Evolutionary conservation across 129 eudicot species (phyloP).

Genomic region (Centella asiatica): DNA sequence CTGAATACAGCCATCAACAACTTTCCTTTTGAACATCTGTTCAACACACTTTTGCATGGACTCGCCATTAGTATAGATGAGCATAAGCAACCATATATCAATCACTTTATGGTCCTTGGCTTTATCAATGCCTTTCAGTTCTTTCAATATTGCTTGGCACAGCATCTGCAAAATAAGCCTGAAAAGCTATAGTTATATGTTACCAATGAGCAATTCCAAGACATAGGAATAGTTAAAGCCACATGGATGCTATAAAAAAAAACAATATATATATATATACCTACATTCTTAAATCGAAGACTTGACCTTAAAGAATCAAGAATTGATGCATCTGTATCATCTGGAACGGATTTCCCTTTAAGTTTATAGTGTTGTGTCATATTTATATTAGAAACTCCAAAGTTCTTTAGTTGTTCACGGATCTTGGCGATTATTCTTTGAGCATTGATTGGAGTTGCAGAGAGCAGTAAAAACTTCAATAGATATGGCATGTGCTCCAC

Average conservation of each 20-base stretch:
- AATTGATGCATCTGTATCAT: slow-evolving; percentile 54
- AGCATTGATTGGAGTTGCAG: slow-evolving; percentile 53
- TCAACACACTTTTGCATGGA: slow-evolving; percentile 69
- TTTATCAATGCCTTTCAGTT: slow-evolving; percentile 52
- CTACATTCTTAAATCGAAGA: slow-evolving; percentile 65
- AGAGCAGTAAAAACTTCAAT: slow-evolving; percentile 61
- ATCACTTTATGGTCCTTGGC: slow-evolving; percentile 69
- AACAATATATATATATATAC: no score
- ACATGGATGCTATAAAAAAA: slow-evolving; percentile 8
- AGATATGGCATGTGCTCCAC: slow-evolving; percentile 64
- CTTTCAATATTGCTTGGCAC: slow-evolving; percentile 73
- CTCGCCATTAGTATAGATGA: slow-evolving; percentile 53
- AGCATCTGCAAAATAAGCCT: slow-evolving; percentile 35
- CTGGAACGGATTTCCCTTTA: slow-evolving; percentile 54
- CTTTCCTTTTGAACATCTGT: slow-evolving; percentile 62
- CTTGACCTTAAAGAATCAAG: slow-evolving; percentile 72
- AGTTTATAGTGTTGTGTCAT: slow-evolving; percentile 42
- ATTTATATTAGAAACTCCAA: slow-evolving; percentile 38
- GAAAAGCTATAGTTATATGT: neutral
- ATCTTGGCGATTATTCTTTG: slow-evolving; percentile 66
- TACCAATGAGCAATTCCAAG: neutral
- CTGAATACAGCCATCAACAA: slow-evolving; percentile 54
- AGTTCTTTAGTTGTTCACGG: slow-evolving; percentile 58
- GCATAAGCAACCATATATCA: slow-evolving; percentile 75
- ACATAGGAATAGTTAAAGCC: neutral